Conservation (phyloP, 345 rosid species). For the Arabis alpina region DNA sequence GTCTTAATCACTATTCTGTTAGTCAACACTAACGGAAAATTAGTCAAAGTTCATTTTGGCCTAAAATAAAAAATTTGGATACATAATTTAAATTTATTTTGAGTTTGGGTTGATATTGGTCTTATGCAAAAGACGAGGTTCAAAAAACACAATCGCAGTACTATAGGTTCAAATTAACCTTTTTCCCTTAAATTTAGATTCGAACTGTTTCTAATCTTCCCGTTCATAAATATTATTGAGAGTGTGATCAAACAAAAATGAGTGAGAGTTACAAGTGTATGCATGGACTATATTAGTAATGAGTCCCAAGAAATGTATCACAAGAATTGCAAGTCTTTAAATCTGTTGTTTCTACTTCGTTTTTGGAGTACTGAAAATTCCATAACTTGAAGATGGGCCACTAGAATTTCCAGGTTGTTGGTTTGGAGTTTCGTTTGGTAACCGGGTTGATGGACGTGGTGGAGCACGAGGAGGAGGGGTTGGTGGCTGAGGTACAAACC, state of each 20-base stretch:
- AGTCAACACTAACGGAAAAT: no score
- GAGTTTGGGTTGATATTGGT: no score
- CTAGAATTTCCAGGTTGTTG: slow-evolving; percentile 43
- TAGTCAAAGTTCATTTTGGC: no score
- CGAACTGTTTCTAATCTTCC: neutral
- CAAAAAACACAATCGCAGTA: no score
- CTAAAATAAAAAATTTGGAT: no score
- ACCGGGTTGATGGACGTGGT: slow-evolving; percentile 37
- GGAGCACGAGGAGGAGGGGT: slow-evolving; percentile 24
- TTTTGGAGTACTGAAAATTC: slow-evolving; percentile 59
- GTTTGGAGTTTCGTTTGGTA: slow-evolving; percentile 38
- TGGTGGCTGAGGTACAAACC: slow-evolving; percentile 43
- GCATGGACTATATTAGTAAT: slow-evolving; percentile 32
- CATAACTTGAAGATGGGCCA: slow-evolving; percentile 49
- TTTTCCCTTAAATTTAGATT: no score
- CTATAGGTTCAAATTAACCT: no score
- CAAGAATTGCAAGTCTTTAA: slow-evolving; percentile 16
- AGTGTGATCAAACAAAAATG: slow-evolving; percentile 6
- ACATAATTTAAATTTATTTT: no score
- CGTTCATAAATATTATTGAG: slow-evolving; percentile 19
- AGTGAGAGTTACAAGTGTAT: slow-evolving; percentile 26
- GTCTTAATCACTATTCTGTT: no score
- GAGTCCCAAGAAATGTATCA: slow-evolving; percentile 16
- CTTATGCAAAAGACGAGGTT: no score
- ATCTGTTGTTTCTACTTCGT: slow-evolving; percentile 28